phyloP scores from a whole-genome alignment of 805 yeast genomes.

The Cyberlindnera meyerae region DNA sequence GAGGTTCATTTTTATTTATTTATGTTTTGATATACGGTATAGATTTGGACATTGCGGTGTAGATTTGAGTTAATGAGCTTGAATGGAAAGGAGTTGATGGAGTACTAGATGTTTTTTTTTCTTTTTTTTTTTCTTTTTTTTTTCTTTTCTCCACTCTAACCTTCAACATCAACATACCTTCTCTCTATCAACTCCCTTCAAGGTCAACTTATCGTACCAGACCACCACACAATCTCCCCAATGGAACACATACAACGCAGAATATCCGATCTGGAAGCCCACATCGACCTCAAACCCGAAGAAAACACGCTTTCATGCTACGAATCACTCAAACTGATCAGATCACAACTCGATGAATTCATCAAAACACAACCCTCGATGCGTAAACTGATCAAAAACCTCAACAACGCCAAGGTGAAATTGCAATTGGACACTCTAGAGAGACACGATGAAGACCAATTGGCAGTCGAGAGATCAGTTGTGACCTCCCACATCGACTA shows the following conservation, averaged over 20 bases:
- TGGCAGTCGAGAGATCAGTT: constrained; percentile 5
- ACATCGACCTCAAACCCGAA: constrained; percentile 4
- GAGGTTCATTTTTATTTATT: background rate
- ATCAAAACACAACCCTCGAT: constrained; percentile 1
- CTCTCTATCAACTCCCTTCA: no score
- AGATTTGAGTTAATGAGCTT: no score
- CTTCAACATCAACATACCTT: no score
- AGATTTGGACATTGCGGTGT: no score
- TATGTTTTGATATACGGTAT: no score
- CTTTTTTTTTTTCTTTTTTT: no score
- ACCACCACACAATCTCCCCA: no score
- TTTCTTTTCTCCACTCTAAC: no score
- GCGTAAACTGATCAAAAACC: constrained; percentile 7
- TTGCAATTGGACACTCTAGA: constrained; percentile 5
- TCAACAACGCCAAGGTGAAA: constrained; percentile 7
- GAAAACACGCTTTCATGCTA: constrained; percentile 1
- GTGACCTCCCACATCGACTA: constrained; percentile 8
- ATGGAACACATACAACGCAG: constrained; percentile 8
- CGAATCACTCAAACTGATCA: constrained; percentile 4
- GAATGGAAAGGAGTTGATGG: no score
- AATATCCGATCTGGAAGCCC: constrained; percentile 4
- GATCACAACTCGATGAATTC: constrained; percentile 7
- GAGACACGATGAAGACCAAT: background rate
- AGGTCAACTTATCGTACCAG: no score
- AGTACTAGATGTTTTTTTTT: no score